A percentile compares a stretch with the other conserved stretches of the same genome.
Conservation (phyloP, 305 asterid genomes). For the Petunia hybrid region DNA sequence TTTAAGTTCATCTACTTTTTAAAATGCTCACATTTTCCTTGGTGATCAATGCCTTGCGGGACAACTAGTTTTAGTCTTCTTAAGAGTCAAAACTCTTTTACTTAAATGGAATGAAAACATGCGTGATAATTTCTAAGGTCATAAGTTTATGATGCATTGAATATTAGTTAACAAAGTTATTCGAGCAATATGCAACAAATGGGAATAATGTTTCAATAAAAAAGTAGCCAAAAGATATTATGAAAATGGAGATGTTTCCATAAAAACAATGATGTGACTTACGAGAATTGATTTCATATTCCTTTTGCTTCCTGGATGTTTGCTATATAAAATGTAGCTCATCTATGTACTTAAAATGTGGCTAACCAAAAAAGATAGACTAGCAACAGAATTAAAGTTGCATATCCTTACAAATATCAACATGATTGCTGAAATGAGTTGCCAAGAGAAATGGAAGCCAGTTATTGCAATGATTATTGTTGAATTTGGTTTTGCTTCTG, state of each 20-base stretch:
- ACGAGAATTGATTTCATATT: slow-evolving; percentile 24
- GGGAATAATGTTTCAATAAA: slow-evolving; percentile 5
- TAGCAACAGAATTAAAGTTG: background rate
- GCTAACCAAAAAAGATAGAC: background rate
- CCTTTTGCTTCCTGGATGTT: background rate
- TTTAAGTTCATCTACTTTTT: background rate
- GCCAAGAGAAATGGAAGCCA: slow-evolving; percentile 12
- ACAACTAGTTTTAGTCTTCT: background rate
- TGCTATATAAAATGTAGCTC: background rate
- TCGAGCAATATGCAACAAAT: background rate
- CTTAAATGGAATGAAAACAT: background rate
- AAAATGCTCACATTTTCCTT: background rate
- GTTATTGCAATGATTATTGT: slow-evolving; percentile 9
- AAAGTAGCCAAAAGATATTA: background rate
- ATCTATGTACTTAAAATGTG: background rate
- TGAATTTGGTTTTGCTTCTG: slow-evolving; percentile 21
- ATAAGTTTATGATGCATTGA: background rate
- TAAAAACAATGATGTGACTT: background rate
- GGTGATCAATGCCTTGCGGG: background rate
- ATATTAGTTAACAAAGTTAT: background rate
- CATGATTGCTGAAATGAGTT: slow-evolving; percentile 7
- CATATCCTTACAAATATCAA: background rate
- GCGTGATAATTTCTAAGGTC: slow-evolving; percentile 1
- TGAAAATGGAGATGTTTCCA: background rate
- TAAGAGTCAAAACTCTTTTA: background rate